phyloP scores from a whole-genome alignment of 352 stramenopile species.

The Pythium graminicola region DNA sequence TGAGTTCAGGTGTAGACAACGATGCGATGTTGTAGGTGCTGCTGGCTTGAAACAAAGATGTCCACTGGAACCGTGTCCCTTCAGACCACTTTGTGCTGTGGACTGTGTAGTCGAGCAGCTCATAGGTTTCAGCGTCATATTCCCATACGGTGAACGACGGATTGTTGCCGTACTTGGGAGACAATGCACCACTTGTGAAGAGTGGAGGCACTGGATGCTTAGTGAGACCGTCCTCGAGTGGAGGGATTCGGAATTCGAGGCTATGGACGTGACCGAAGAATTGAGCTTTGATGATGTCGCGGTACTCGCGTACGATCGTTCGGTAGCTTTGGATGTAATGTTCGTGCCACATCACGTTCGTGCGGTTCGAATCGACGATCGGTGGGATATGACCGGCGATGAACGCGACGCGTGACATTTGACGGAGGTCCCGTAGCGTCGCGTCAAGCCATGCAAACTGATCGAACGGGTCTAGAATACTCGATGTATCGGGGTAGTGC shows the following conservation, averaged over 20 bases:
- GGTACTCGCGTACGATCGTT: constrained; percentile 52
- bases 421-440: constrained; percentile 46
- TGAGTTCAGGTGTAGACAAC: constrained; percentile 39
- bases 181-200: constrained; percentile 78
- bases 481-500: constrained; percentile 65
- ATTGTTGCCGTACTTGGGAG: constrained; percentile 86
- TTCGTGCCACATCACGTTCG: constrained; percentile 78
- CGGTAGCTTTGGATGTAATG: constrained; percentile 83
- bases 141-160: constrained; percentile 87
- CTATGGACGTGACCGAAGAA: constrained; percentile 91
- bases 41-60: constrained; percentile 43
- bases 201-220: constrained; percentile 35
- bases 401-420: constrained; percentile 53
- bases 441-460: constrained; percentile 88
- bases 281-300: constrained; percentile 68
- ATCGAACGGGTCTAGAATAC: constrained; percentile 72
- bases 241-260: constrained; percentile 81
- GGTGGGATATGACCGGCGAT: constrained; percentile 90
- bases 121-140: constrained; percentile 56
- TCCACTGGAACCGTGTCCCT: constrained; percentile 35
- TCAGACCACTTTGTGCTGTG: constrained; percentile 64
- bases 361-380: constrained; percentile 81
- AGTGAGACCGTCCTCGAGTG: neutral
- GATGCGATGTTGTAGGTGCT: constrained; percentile 50
- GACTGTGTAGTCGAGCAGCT: constrained; percentile 65